Evolutionary conservation across 2,329 filamentous ascomycete species (phyloP).

Genomic region (Sporothrix luriei): DNA sequence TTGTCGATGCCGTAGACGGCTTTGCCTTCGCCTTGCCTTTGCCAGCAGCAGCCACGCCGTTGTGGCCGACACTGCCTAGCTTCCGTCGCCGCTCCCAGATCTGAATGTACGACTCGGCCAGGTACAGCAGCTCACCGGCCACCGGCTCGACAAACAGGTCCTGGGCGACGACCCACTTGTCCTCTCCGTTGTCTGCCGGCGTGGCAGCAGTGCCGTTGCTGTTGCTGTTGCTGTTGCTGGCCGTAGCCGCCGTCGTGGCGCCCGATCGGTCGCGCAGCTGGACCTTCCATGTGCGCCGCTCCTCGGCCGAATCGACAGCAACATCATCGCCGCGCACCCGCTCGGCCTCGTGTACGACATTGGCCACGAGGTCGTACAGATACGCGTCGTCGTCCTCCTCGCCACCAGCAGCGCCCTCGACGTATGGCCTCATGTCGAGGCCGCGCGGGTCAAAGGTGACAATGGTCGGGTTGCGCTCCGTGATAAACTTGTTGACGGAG

Average conservation of each 20-base stretch:
- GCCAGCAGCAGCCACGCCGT: slow-evolving; percentile 44
- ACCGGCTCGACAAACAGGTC: slow-evolving; percentile 91
- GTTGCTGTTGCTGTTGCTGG: not conserved
- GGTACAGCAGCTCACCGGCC: slow-evolving; percentile 84
- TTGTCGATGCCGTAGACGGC: slow-evolving; percentile 1
- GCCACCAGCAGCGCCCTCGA: slow-evolving; percentile 87
- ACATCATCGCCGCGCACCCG: slow-evolving; percentile 73
- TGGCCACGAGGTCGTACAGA: slow-evolving; percentile 93
- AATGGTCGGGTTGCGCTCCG: slow-evolving; percentile 95
- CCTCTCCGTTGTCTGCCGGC: not conserved
- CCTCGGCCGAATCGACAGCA: slow-evolving; percentile 78
- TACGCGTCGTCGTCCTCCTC: slow-evolving; percentile 97
- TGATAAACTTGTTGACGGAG: slow-evolving; percentile 93
- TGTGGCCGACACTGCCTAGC: not conserved
- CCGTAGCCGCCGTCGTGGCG: slow-evolving; percentile 51
- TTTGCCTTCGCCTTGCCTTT: slow-evolving; percentile 44
- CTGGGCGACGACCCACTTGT: slow-evolving; percentile 88
- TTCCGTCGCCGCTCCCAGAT: slow-evolving; percentile 83
- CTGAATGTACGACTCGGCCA: slow-evolving; percentile 93
- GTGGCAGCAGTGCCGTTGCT: not conserved
- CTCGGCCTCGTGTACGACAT: slow-evolving; percentile 86
- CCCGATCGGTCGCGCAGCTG: slow-evolving; percentile 77
- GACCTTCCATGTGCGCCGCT: slow-evolving; percentile 88
- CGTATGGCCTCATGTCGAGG: slow-evolving; percentile 86
- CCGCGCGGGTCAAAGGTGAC: slow-evolving; percentile 87